phyloP scores from a whole-genome alignment of 2,329 filamentous ascomycete genomes.

The Trichocomaceae sp. region DNA sequence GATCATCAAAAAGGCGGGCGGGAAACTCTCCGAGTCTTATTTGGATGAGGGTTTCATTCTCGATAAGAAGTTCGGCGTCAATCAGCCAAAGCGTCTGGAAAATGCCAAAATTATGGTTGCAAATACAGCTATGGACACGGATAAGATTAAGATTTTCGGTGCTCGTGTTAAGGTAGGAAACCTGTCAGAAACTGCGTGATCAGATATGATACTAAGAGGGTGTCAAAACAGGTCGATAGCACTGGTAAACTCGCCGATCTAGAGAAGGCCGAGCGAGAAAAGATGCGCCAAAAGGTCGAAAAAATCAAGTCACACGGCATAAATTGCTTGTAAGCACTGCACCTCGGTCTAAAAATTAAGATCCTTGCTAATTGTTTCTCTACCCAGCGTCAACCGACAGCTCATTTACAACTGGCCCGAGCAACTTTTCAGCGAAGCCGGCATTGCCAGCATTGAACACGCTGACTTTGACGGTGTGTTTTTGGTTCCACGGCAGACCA shows the following conservation, averaged over 20 bases:
- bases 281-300: conserved; percentile 99
- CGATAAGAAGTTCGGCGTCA: conserved; percentile 98
- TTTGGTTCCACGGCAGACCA: neutral
- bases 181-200: neutral
- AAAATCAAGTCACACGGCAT: conserved; percentile 98
- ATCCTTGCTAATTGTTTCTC: neutral
- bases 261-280: conserved; percentile 95
- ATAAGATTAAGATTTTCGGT: conserved; percentile 99
- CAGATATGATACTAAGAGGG: neutral
- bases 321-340: conserved; percentile 67
- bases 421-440: conserved; percentile 94
- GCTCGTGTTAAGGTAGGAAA: conserved; percentile 68
- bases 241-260: conserved; percentile 97
- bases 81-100: conserved; percentile 94
- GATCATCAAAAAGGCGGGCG: conserved; percentile 98
- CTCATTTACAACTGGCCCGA: conserved; percentile 99
- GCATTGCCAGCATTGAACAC: conserved; percentile 97
- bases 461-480: conserved; percentile 85
- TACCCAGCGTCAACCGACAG: conserved; percentile 73
- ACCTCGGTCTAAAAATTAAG: neutral
- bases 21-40: conserved; percentile 96
- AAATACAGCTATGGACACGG: conserved; percentile 98
- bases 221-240: conserved; percentile 57
- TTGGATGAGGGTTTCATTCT: conserved; percentile 97
- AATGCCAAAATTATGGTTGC: conserved; percentile 98